phyloP scores from a whole-genome alignment of 176 grass and related monocot genomes.

The Alloteropsis semialata region DNA sequence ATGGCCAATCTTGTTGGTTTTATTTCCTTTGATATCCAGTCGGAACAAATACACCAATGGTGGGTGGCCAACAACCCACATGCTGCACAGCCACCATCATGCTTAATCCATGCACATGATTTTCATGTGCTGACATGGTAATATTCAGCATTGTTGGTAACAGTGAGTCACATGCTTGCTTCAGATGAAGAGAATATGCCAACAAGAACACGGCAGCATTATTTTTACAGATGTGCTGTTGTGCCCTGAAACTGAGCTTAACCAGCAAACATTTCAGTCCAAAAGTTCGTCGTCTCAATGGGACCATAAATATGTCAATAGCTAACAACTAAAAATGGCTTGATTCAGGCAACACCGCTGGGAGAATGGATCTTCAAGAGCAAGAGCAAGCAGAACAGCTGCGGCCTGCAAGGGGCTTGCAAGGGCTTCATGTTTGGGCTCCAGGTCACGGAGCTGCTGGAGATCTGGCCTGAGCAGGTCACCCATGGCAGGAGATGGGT shows the following conservation, averaged over 20 bases:
- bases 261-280: neutral
- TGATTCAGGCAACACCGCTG: constrained; percentile 42
- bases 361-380: constrained; percentile 77
- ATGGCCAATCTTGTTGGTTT: neutral
- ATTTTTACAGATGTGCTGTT: neutral
- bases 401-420: constrained; percentile 51
- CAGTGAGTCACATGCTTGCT: neutral
- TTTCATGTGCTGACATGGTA: constrained; percentile 15
- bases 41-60: constrained; percentile 27
- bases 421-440: constrained; percentile 74
- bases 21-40: neutral
- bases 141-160: neutral
- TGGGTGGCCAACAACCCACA: constrained; percentile 15
- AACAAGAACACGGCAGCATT: neutral
- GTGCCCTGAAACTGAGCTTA: neutral
- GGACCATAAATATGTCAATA: neutral
- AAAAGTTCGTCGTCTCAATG: neutral
- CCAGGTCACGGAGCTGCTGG: constrained; percentile 63
- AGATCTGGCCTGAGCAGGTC: constrained; percentile 66
- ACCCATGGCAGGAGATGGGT: constrained; percentile 74
- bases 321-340: constrained; percentile 8
- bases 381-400: constrained; percentile 64
- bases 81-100: neutral
- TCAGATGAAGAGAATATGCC: neutral
- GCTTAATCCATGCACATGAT: neutral